Conservation (phyloP, 176 grass and related monocot genomes). For the Aegilops bicornis region DNA sequence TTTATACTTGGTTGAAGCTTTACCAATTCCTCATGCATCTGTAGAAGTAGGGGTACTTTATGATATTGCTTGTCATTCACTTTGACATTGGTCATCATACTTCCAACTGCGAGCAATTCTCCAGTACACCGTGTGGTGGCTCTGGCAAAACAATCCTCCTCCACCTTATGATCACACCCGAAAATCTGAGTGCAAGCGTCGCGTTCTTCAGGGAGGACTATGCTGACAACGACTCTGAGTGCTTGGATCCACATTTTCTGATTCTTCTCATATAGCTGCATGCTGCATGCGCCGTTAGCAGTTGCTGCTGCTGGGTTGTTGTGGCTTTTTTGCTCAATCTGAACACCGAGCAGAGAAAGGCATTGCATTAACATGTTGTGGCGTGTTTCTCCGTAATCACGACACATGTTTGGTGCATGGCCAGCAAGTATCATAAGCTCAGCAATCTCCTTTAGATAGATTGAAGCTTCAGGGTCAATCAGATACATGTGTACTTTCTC, state of each 20-base stretch:
- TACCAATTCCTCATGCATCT: slow-evolving; percentile 20
- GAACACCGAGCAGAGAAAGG: slow-evolving; percentile 13
- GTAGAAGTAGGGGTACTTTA: slow-evolving; percentile 3
- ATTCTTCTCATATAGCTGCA: background rate
- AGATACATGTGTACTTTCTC: slow-evolving; percentile 25
- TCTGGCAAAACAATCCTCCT: slow-evolving; percentile 12
- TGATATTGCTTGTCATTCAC: background rate
- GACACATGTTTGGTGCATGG: background rate
- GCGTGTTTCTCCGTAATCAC: slow-evolving; percentile 7
- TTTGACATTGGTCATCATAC: background rate
- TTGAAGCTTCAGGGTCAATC: slow-evolving; percentile 28
- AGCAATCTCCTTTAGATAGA: slow-evolving; percentile 18
- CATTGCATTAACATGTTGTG: slow-evolving; percentile 12
- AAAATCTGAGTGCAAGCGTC: background rate
- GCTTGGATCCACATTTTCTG: slow-evolving; percentile 30
- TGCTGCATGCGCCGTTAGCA: background rate
- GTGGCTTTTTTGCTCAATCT: background rate
- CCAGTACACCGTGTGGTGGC: background rate
- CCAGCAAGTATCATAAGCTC: slow-evolving; percentile 30
- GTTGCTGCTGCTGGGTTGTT: background rate
- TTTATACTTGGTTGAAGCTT: background rate
- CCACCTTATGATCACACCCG: background rate
- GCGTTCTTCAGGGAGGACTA: slow-evolving; percentile 11
- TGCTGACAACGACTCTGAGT: slow-evolving; percentile 12
- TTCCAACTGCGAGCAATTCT: background rate